phyloP scores from a whole-genome alignment of 768 basidiomycete genomes.

The Bullera alba region DNA sequence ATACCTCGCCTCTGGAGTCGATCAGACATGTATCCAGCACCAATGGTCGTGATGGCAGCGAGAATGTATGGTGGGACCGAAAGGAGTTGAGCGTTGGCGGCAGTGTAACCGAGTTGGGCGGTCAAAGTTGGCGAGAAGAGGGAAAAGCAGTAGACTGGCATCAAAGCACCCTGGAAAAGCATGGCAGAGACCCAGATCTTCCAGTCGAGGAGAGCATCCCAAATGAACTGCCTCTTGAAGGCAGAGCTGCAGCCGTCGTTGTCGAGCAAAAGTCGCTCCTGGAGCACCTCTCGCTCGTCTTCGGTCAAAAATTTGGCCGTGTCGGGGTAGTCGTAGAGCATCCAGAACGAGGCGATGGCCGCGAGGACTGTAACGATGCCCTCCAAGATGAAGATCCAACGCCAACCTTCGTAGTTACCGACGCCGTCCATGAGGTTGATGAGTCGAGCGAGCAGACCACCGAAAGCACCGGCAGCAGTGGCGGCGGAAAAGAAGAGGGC shows the following conservation, averaged over 20 bases:
- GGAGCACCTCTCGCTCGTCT: constrained; percentile 48
- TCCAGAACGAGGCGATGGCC: constrained; percentile 57
- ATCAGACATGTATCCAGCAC: constrained; percentile 25
- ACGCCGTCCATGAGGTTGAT: constrained; percentile 57
- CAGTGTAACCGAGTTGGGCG: constrained; percentile 29
- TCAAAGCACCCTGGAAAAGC: constrained; percentile 24
- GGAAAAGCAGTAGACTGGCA: constrained; percentile 28
- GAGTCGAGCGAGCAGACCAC: constrained; percentile 55
- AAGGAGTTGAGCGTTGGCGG: constrained; percentile 22
- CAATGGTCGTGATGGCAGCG: constrained; percentile 20
- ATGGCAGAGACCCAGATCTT: constrained; percentile 20
- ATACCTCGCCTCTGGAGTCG: constrained; percentile 22
- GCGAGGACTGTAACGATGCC: constrained; percentile 8
- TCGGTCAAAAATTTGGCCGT: constrained; percentile 71
- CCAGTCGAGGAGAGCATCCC: constrained; percentile 21
- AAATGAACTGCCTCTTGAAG: constrained; percentile 25
- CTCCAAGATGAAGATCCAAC: constrained; percentile 52
- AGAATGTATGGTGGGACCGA: constrained; percentile 5
- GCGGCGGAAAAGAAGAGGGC: constrained; percentile 72
- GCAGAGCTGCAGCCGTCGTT: constrained; percentile 23
- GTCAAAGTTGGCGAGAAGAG: constrained; percentile 29
- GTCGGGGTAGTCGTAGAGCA: constrained; percentile 77
- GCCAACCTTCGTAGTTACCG: constrained; percentile 56
- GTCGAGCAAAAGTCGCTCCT: constrained; percentile 15
- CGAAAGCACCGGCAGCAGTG: constrained; percentile 58